Percentiles rank a stretch among this genome's conserved stretches.
Conservation (phyloP, 345 rosid genomes). For the Eucalyptus dawsonii region DNA sequence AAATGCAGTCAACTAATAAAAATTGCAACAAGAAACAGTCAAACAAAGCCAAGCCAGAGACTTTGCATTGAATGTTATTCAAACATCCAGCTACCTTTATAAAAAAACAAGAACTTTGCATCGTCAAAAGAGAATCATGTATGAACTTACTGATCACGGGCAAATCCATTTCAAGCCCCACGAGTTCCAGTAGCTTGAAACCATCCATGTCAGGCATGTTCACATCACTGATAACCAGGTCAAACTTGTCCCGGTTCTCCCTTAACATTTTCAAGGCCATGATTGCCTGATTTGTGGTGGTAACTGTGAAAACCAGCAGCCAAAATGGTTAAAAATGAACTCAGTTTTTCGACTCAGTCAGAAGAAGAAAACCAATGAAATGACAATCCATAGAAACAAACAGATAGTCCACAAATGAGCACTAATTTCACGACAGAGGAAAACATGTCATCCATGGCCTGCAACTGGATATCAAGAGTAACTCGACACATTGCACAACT, state of each 20-base stretch:
- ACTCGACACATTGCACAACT: neutral
- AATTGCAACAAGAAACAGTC: neutral
- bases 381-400: neutral
- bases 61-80: neutral
- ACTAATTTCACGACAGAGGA: neutral
- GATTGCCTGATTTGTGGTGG: constrained; percentile 43
- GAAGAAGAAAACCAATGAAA: neutral
- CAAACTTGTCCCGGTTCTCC: constrained; percentile 39
- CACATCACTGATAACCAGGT: constrained; percentile 70
- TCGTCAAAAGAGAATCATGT: neutral
- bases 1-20: neutral
- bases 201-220: constrained; percentile 83
- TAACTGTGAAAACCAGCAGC: constrained; percentile 23
- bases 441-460: neutral
- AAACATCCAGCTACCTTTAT: neutral
- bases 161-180: constrained; percentile 82
- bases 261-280: constrained; percentile 45
- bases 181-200: constrained; percentile 70
- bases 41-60: neutral
- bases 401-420: neutral
- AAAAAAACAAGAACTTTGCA: neutral
- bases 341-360: neutral
- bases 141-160: constrained; percentile 65
- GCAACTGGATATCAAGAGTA: neutral
- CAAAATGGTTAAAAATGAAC: neutral